These are phyloP conservation scores for Pyricularia pennisetigena DNA, from an alignment of 2,329 filamentous ascomycete species.

Conservation along the genomic window DNA sequence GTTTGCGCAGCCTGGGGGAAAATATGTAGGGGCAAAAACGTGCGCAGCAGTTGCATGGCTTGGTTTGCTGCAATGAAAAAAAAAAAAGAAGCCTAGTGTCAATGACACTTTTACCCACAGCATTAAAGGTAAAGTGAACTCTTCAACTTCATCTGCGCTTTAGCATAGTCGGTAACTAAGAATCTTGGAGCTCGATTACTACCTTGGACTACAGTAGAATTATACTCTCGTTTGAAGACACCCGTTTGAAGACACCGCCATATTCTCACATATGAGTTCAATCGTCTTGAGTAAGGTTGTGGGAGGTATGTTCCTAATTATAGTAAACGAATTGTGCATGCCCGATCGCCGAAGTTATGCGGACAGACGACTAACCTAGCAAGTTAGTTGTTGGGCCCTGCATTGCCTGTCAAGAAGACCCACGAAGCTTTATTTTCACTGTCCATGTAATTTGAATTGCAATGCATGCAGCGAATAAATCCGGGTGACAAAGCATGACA, in stretches of 20 bases:
- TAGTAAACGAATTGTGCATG: neutral
- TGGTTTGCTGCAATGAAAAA: neutral
- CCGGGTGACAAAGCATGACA: too few species aligned
- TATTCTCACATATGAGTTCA: neutral
- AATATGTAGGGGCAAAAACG: neutral
- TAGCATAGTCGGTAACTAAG: neutral
- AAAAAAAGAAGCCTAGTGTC: neutral
- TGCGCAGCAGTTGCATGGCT: neutral
- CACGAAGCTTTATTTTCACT: too few species aligned
- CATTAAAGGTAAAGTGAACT: neutral
- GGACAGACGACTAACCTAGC: neutral
- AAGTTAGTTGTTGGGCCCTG: neutral
- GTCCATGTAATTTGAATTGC: too few species aligned
- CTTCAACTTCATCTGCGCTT: neutral
- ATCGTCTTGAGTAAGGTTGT: neutral
- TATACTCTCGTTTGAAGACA: neutral
- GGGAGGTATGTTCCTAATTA: neutral
- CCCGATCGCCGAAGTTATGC: neutral
- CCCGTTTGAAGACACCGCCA: neutral
- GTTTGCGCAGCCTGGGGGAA: neutral
- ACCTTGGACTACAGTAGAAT: neutral
- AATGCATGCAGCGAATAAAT: too few species aligned
- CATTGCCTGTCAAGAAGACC: too few species aligned
- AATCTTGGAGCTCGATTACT: neutral
- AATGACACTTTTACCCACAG: neutral